Base-by-base conservation (phyloP, 345 rosid genomes). In the Cardiospermum halicacabum region DNA sequence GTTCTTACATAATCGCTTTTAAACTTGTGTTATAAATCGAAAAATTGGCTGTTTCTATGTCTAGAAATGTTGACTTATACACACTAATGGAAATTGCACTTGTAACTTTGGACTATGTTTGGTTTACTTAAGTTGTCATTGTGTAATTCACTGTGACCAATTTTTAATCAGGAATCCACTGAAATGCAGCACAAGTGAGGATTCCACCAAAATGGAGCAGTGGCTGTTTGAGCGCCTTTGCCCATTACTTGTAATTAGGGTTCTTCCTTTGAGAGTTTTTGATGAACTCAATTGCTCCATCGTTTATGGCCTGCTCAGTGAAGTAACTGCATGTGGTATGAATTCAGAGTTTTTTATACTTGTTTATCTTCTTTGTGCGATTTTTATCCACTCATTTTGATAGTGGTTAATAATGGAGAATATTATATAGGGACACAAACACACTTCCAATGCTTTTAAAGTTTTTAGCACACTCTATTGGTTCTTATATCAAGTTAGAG, bases 191-290 rank as follows among this genome's bases (percentile, higher is more conserved):
- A 40, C 71, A 47, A 62, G 70, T 56, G 80, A 76, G 36, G 78
- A 77, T 51, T 68, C 65, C 3, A 28, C 58, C 64, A 68, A 49
- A 61, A 66, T 75, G 72, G 84, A 82, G 70, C 84, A 76, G 58
- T 72, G 66, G 61, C 75, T 92, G 39, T 92, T 85, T 84, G 84
- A 82, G 59, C 88, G 75, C 58, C 96, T 92, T 59, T 89, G 91
- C 78, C 98, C 98, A 5, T 61, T 92, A 67, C 98, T 92, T 65
- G 69, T 92, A 53, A 70, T 92, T 66, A 83, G 89, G 73, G 57
- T 92, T 63, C 98, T 92, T 78, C 98, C 98, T 6, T 66, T 89
- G 64, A 78, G 85, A 79, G 83, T 92, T 53, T 92, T 92, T 74
- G 68, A 82, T 60, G 75, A 84, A 77, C 76, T 83, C 67, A 71